These are phyloP conservation scores for Claviceps africana DNA, from an alignment of 2,329 filamentous ascomycete species.

Conservation along the genomic window DNA sequence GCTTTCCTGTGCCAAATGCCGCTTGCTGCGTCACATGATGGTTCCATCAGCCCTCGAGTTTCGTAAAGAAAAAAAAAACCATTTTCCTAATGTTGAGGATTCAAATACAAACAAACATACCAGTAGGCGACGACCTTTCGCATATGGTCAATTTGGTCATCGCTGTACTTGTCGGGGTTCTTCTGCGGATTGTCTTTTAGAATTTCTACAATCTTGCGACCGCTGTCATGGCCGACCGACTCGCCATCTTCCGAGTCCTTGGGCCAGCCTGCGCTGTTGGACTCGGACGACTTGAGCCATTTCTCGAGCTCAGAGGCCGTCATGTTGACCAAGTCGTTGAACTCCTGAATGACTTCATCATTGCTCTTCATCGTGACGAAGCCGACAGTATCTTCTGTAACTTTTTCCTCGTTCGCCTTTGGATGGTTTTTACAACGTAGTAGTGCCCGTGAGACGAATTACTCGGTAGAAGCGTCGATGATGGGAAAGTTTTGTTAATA, in stretches of 20 bases:
- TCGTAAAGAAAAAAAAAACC: not conserved
- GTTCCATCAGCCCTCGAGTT: not conserved
- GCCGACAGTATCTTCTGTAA: not conserved
- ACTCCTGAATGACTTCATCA: slow-evolving; percentile 34
- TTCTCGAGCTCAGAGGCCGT: slow-evolving; percentile 42
- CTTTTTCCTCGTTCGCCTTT: not conserved
- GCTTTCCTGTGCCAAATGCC: slow-evolving; percentile 51
- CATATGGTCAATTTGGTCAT: slow-evolving; percentile 44
- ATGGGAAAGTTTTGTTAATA: not conserved
- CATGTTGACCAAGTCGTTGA: slow-evolving; percentile 56
- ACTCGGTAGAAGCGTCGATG: not conserved
- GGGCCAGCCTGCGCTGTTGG: slow-evolving; percentile 42
- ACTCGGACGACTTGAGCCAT: slow-evolving; percentile 48
- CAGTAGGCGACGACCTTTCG: slow-evolving; percentile 49
- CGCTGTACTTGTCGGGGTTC: slow-evolving; percentile 39
- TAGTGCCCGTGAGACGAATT: not conserved
- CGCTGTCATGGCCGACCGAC: slow-evolving; percentile 49
- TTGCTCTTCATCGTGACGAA: slow-evolving; percentile 11
- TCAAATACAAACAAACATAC: slow-evolving; percentile 13
- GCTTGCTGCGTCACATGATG: slow-evolving; percentile 29
- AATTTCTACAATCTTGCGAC: slow-evolving; percentile 49
- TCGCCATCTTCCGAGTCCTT: slow-evolving; percentile 45
- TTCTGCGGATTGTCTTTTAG: slow-evolving; percentile 47
- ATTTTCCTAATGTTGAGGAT: too few species aligned
- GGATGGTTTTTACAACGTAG: not conserved